These are phyloP conservation scores for Chalciporus chontae DNA, from an alignment of 768 basidiomycete genomes.

Conservation along the genomic window DNA sequence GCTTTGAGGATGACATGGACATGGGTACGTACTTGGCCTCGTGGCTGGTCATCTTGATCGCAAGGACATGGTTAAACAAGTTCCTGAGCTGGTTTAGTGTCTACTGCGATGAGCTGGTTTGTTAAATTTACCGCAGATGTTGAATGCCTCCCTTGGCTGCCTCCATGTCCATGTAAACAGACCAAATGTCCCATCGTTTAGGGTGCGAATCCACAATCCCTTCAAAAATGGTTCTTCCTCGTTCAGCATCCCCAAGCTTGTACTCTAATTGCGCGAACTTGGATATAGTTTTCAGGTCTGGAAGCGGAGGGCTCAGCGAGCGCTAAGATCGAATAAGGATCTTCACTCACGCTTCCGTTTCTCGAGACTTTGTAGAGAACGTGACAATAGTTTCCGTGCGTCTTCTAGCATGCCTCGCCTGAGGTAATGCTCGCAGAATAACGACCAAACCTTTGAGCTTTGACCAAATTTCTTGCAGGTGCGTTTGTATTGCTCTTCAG, in stretches of 20 bases:
- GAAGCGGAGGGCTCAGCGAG: neutral
- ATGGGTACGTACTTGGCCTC: slow-evolving; percentile 82
- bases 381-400: slow-evolving; percentile 81
- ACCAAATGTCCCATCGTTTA: slow-evolving; percentile 95
- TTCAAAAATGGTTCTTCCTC: slow-evolving; percentile 94
- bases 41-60: slow-evolving; percentile 86
- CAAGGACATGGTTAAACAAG: slow-evolving; percentile 81
- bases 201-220: slow-evolving; percentile 95
- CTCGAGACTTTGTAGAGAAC: slow-evolving; percentile 85
- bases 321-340: neutral
- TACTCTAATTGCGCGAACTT: slow-evolving; percentile 96
- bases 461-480: slow-evolving; percentile 93
- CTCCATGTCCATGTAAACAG: slow-evolving; percentile 96
- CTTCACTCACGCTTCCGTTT: slow-evolving; percentile 82
- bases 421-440: slow-evolving; percentile 81
- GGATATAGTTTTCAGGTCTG: slow-evolving; percentile 94
- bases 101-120: neutral
- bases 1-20: neutral
- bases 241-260: slow-evolving; percentile 88
- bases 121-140: slow-evolving; percentile 55
- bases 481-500: slow-evolving; percentile 87
- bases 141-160: slow-evolving; percentile 76
- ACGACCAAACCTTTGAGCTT: slow-evolving; percentile 92
- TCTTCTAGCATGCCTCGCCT: slow-evolving; percentile 70
- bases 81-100: slow-evolving; percentile 45